These are phyloP conservation scores for Podaxis mareebaensis DNA, from an alignment of 768 basidiomycete genomes.

Conservation along the genomic window DNA sequence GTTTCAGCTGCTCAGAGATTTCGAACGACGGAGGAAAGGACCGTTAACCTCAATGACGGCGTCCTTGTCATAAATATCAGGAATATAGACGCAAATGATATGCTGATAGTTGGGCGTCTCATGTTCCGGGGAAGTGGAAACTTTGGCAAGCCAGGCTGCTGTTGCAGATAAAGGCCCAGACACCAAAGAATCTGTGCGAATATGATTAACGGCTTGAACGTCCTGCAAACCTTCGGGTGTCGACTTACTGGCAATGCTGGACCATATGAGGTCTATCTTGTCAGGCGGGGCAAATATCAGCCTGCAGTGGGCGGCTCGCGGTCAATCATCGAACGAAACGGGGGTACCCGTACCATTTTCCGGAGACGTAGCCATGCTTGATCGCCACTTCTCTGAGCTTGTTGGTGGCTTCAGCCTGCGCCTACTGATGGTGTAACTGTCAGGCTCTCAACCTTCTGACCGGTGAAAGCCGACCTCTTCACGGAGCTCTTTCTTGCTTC, in stretches of 20 bases:
- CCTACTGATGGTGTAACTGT: conserved; percentile 34
- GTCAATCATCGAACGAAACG: not conserved
- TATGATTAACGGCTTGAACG: not conserved
- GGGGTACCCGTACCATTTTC: conserved; percentile 61
- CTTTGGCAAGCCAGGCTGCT: conserved; percentile 57
- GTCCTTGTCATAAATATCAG: conserved; percentile 67
- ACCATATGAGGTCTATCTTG: conserved; percentile 66
- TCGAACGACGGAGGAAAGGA: not conserved
- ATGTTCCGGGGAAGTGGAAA: conserved; percentile 57
- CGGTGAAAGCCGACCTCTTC: conserved; percentile 50
- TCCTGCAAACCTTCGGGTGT: not conserved
- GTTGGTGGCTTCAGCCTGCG: conserved; percentile 57
- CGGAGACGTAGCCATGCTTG: conserved; percentile 51
- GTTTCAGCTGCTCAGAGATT: not conserved
- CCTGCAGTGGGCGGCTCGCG: conserved; percentile 42
- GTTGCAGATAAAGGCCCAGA: conserved; percentile 65
- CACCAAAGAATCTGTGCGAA: conserved; percentile 55
- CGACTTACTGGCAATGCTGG: conserved; percentile 55
- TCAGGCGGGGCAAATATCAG: conserved; percentile 63
- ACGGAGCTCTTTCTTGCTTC: conserved; percentile 74
- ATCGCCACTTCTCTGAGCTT: conserved; percentile 62
- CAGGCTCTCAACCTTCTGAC: not conserved
- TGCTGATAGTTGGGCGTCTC: conserved; percentile 56
- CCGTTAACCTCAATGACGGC: conserved; percentile 51
- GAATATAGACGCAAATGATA: conserved; percentile 70